Evolutionary conservation across 345 rosid species (phyloP), one percentile per base, ranked within the genome.

Genomic region (Brassica nigra): DNA sequence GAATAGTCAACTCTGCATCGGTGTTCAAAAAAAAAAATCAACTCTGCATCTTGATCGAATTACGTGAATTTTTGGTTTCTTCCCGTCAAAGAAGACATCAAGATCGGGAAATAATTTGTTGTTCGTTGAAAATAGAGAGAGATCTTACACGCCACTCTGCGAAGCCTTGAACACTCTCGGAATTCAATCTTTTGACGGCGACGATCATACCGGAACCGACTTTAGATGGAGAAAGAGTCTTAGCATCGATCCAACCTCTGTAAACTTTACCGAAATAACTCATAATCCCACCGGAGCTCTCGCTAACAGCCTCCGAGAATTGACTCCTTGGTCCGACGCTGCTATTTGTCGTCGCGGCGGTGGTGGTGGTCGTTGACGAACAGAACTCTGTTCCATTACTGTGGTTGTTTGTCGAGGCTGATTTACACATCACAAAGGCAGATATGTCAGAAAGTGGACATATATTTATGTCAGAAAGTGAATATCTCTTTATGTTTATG

Each of bases 221-320:
- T 64, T 83, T 89, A 8, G 93, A 85, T 14, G 99, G 97, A 16
- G 86, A 76, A 1, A 85, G 77, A 66, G 88, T 88, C 83, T 70
- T 89, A 29, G 80, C 90, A 74, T 94, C 90, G 7, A 94, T 54
- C 95, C 93, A 94, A 1, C 98, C 97, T 85, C 86, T 91, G 82
- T 78, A 94, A 58, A 94, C 98, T 66, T 75, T 88, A 1, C 98
- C 97, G 11, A 92, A 94, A 58, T 47, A 44, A 49, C 57, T 75
- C 29, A 77, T 65, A 20, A 66, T 80, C 8, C 80, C 74, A 30
- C 11, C 64, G 55, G 80, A 80, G 18, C 20, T 68, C 23, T 89
- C 88, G 57, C 89, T 89, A 29, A 62, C 84, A 4, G 76, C 80
- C 61, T 76, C 83, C 0, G 91, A 90, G 59, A 83, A 75, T 62